A percentile compares a stretch with the other conserved stretches of the same genome.
phyloP scores from a whole-genome alignment of 2,329 filamentous ascomycete genomes.

The Biscogniauxia marginata region DNA sequence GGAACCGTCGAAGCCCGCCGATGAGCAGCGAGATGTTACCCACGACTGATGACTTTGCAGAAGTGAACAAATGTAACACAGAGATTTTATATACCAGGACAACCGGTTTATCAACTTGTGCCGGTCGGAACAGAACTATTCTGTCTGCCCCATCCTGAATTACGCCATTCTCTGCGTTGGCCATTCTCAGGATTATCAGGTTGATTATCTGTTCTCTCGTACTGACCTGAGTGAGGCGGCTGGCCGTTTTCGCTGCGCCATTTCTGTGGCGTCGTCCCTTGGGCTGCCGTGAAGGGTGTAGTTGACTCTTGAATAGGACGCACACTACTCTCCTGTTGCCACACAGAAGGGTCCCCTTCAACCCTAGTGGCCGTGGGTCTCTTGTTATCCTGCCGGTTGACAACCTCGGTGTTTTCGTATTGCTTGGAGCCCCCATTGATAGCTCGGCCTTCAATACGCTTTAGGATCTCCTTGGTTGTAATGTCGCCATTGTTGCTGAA shows the following conservation, averaged over 20 bases:
- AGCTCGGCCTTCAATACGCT: slow-evolving; percentile 80
- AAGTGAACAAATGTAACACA: slow-evolving; percentile 20
- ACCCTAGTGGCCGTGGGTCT: slow-evolving; percentile 62
- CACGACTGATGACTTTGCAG: slow-evolving; percentile 17
- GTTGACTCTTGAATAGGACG: slow-evolving; percentile 69
- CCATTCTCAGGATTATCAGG: slow-evolving; percentile 40
- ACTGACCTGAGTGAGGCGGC: slow-evolving; percentile 45
- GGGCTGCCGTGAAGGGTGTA: slow-evolving; percentile 38
- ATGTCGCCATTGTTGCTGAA: slow-evolving; percentile 83
- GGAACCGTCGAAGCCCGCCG: slow-evolving; percentile 17
- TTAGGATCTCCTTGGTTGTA: slow-evolving; percentile 95
- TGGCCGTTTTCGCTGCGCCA: slow-evolving; percentile 47
- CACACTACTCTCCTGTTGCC: slow-evolving; percentile 81
- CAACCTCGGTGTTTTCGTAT: slow-evolving; percentile 58
- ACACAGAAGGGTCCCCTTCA: slow-evolving; percentile 82
- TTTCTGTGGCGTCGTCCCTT: slow-evolving; percentile 50
- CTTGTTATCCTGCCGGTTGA: slow-evolving; percentile 58
- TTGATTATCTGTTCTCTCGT: slow-evolving; percentile 44
- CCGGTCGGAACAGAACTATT: slow-evolving; percentile 50
- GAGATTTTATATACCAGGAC: slow-evolving; percentile 26
- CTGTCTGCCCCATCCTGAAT: slow-evolving; percentile 54
- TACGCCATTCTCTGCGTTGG: slow-evolving; percentile 56
- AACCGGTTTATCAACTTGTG: slow-evolving; percentile 32
- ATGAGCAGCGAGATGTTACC: slow-evolving; percentile 15
- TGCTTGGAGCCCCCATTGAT: slow-evolving; percentile 51